Percentiles rank a stretch among this genome's conserved stretches.
These are phyloP conservation scores for Fusarium liriodendri DNA, from an alignment of 2,329 filamentous ascomycete genomes.

Conservation along the genomic window DNA sequence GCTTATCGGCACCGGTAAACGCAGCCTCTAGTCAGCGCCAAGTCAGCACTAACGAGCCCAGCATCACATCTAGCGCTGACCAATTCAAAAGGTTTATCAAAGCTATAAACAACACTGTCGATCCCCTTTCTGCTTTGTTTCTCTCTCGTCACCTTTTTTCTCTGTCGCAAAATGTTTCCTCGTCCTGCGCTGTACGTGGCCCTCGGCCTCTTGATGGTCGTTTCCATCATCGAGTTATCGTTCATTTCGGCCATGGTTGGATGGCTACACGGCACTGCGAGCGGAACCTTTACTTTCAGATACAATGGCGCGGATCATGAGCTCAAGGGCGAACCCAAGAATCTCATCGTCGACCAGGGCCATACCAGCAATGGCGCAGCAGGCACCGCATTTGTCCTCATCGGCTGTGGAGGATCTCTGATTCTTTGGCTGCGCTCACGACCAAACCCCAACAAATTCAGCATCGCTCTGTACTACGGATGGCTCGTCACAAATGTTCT, in stretches of 20 bases:
- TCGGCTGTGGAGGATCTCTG: slow-evolving; percentile 42
- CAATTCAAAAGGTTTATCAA: background rate
- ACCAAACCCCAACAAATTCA: slow-evolving; percentile 21
- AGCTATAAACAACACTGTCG: background rate
- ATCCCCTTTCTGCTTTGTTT: background rate
- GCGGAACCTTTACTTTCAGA: slow-evolving; percentile 34
- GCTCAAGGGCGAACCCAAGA: slow-evolving; percentile 37
- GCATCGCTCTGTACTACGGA: slow-evolving; percentile 23
- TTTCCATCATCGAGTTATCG: slow-evolving; percentile 43
- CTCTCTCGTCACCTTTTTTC: background rate
- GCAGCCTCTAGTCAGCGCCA: background rate
- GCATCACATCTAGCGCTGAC: background rate
- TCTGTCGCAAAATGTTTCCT: background rate
- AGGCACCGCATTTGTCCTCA: slow-evolving; percentile 42
- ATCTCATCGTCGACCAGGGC: slow-evolving; percentile 42
- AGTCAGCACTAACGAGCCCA: background rate
- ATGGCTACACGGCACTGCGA: slow-evolving; percentile 42
- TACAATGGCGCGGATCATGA: slow-evolving; percentile 17
- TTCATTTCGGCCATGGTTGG: slow-evolving; percentile 44
- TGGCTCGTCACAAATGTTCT: slow-evolving; percentile 42
- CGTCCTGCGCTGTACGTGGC: slow-evolving; percentile 34
- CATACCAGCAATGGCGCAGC: slow-evolving; percentile 46
- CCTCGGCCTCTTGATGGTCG: slow-evolving; percentile 43
- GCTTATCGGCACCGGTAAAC: background rate
- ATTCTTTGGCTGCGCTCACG: slow-evolving; percentile 35